phyloP scores from a whole-genome alignment of 495 filamentous ascomycete genomes.

The Podospora comata region DNA sequence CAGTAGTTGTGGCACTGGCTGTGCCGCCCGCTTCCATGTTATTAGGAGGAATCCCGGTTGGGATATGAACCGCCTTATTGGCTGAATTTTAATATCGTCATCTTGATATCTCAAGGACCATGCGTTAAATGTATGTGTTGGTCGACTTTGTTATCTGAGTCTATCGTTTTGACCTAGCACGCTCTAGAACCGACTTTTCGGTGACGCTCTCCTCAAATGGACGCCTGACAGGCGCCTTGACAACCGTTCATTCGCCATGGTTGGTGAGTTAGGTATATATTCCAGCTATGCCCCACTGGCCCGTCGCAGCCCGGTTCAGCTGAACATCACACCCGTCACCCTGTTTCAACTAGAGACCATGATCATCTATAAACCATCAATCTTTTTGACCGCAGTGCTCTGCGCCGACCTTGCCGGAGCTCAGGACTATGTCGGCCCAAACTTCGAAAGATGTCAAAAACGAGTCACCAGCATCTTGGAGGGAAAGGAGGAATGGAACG shows the following conservation, averaged over 20 bases:
- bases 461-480: slow-evolving; percentile 12
- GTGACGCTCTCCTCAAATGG: background rate
- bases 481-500: slow-evolving; percentile 8
- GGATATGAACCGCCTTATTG: background rate
- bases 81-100: no score
- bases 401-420: background rate
- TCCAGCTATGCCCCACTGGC: background rate
- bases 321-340: background rate
- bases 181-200: background rate
- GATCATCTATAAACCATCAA: background rate
- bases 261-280: background rate
- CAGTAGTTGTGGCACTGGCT: background rate
- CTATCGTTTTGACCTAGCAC: background rate
- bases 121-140: background rate
- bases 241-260: background rate
- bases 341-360: background rate
- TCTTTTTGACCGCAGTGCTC: background rate
- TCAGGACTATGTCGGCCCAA: background rate
- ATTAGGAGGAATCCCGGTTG: background rate
- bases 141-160: background rate
- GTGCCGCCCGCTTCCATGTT: background rate
- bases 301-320: background rate
- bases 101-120: background rate
- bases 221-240: background rate
- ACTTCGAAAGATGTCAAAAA: background rate